phyloP scores from a whole-genome alignment of 768 basidiomycete genomes.

The Collybia nuda region DNA sequence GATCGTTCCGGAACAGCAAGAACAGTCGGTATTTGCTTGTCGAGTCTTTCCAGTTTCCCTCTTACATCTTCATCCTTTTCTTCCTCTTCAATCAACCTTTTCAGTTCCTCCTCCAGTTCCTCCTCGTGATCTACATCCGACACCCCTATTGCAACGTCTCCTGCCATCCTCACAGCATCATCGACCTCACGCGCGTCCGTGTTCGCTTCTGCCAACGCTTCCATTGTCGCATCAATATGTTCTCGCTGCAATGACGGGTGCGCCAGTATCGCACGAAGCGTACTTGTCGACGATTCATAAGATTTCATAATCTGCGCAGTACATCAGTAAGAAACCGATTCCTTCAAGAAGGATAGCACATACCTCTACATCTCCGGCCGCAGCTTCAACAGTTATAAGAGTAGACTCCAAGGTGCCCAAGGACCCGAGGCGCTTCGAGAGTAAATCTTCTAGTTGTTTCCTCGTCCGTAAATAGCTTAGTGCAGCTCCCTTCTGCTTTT shows the following conservation, averaged over 20 bases:
- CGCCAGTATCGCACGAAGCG: constrained; percentile 71
- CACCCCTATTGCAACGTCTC: constrained; percentile 55
- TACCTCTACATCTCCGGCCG: constrained; percentile 89
- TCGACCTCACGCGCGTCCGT: constrained; percentile 83
- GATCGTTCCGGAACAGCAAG: too few relatives aligned
- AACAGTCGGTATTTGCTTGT: too few relatives aligned
- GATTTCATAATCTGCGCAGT: constrained; percentile 69
- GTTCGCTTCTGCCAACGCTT: constrained; percentile 81
- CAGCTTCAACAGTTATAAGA: constrained; percentile 79
- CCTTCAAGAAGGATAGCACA: constrained; percentile 9
- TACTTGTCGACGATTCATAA: constrained; percentile 81
- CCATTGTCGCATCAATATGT: constrained; percentile 83
- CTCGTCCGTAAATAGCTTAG: constrained; percentile 76
- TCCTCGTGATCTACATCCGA: constrained; percentile 66
- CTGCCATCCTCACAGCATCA: constrained; percentile 68
- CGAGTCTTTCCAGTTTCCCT: constrained; percentile 18
- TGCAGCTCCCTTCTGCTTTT: constrained; percentile 73
- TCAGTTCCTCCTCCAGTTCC: constrained; percentile 66
- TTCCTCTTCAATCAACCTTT: constrained; percentile 43
- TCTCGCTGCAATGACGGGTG: constrained; percentile 81
- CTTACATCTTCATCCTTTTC: constrained; percentile 21
- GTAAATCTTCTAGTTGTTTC: constrained; percentile 77
- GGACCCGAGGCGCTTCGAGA: constrained; percentile 73
- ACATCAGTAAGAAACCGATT: constrained; percentile 1
- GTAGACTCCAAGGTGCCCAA: constrained; percentile 76